Conservation (phyloP, 2,329 filamentous ascomycete species). For the Cordyceps pruinosa region DNA sequence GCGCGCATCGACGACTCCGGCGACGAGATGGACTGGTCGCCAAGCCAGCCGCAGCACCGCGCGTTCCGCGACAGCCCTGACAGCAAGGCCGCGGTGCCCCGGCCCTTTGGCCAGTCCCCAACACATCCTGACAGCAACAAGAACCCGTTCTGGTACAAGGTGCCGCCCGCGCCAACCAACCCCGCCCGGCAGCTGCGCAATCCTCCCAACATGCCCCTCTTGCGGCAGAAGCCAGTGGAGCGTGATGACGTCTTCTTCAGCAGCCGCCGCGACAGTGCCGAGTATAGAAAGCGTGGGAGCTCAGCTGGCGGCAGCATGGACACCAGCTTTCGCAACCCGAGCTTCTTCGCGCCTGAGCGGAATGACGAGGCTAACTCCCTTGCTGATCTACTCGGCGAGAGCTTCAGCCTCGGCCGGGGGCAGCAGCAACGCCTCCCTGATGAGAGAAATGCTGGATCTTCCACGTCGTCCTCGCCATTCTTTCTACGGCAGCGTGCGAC, state of each 20-base stretch:
- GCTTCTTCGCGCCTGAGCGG: conserved; percentile 47
- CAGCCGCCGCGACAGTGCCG: conserved; percentile 17
- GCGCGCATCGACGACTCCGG: conserved; percentile 33
- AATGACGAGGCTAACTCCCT: conserved; percentile 37
- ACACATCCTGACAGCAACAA: conserved; percentile 33
- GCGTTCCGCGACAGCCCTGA: conserved; percentile 41
- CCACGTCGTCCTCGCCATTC: background rate
- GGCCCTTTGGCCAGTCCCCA: conserved; percentile 40
- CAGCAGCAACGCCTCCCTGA: background rate
- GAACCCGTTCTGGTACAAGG: conserved; percentile 60
- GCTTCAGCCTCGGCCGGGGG: conserved; percentile 33
- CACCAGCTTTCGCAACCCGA: conserved; percentile 51
- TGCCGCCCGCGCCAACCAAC: conserved; percentile 62
- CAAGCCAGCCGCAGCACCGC: conserved; percentile 49
- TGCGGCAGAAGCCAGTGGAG: conserved; percentile 39
- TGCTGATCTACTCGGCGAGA: conserved; percentile 38
- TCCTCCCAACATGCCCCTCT: conserved; percentile 48
- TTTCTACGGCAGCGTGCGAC: background rate
- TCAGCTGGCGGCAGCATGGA: conserved; percentile 4
- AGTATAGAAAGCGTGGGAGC: conserved; percentile 6
- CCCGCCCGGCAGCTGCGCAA: conserved; percentile 57
- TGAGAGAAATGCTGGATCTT: background rate
- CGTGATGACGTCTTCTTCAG: conserved; percentile 46
- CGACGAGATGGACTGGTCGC: conserved; percentile 70
- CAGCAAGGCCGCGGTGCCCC: conserved; percentile 26